phyloP scores from a whole-genome alignment of 2,329 filamentous ascomycete genomes.

The Curvularia eragrostidis region DNA sequence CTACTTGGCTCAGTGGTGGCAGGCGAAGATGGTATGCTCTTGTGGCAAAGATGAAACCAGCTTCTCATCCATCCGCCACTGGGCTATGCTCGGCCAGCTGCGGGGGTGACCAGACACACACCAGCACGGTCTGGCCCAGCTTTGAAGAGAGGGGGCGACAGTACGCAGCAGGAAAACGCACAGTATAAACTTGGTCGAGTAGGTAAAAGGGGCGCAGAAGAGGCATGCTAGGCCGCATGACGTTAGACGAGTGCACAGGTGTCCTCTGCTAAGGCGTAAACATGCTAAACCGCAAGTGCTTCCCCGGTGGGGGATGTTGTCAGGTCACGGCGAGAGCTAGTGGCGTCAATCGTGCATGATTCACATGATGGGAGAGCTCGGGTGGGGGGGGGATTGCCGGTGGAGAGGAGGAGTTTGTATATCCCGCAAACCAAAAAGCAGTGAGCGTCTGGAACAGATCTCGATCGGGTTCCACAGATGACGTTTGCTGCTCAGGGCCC shows the following conservation, averaged over 20 bases:
- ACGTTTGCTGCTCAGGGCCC: neutral
- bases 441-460: neutral
- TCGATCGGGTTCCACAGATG: slow-evolving; percentile 1
- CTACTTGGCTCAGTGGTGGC: neutral
- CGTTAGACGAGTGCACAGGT: slow-evolving; percentile 7
- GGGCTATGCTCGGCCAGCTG: neutral
- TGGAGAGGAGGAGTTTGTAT: neutral
- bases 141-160: neutral
- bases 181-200: slow-evolving; percentile 4
- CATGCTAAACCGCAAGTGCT: neutral
- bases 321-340: slow-evolving; percentile 6
- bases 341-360: slow-evolving; percentile 3
- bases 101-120: neutral
- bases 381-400: neutral
- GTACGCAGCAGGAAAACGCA: neutral
- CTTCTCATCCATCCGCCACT: neutral
- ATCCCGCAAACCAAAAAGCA: neutral
- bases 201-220: neutral
- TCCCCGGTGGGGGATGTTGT: slow-evolving; percentile 5
- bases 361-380: neutral
- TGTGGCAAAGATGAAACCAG: neutral
- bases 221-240: neutral
- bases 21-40: neutral
- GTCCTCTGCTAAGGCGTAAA: slow-evolving; percentile 2
- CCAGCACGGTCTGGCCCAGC: neutral